Conservation (phyloP, 1,284 basidiomycete genomes). For the Waitea zeae region DNA sequence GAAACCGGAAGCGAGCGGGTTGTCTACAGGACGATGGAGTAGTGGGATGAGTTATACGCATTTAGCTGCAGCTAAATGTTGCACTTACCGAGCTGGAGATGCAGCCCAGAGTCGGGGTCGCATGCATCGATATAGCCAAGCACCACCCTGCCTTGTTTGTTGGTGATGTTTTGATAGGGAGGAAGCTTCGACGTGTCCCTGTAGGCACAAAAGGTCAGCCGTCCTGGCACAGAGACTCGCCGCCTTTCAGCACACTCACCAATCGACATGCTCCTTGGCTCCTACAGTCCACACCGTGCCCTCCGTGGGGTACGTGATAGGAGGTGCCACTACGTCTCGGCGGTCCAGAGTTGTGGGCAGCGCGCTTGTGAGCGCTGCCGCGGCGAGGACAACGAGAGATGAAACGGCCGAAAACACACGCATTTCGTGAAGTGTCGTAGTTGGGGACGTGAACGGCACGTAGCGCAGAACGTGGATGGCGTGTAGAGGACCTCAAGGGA, state of each 20-base stretch:
- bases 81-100: conserved; percentile 34
- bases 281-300: conserved; percentile 36
- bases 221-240: conserved; percentile 4
- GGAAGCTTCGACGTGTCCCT: conserved; percentile 38
- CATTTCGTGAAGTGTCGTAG: too few species aligned
- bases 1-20: conserved; percentile 39
- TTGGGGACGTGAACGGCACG: too few species aligned
- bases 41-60: too few species aligned
- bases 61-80: too few species aligned
- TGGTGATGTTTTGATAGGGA: conserved; percentile 16
- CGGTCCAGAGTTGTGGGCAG: conserved; percentile 13
- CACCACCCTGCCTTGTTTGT: conserved; percentile 30
- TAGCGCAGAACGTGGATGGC: too few species aligned
- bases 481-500: too few species aligned
- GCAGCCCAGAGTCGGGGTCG: conserved; percentile 27
- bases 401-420: too few species aligned
- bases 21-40: conserved; percentile 5
- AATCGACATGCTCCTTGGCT: conserved; percentile 32
- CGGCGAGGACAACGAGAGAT: too few species aligned
- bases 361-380: too few species aligned
- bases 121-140: conserved; percentile 24
- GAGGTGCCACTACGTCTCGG: conserved; percentile 36
- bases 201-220: neutral
- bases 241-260: conserved; percentile 19
- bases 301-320: conserved; percentile 34